Evolutionary conservation across 164 flowering plant species (phyloP), one percentile per base, ranked within the genome.

Genomic region (Macadamia tetraphylla): DNA sequence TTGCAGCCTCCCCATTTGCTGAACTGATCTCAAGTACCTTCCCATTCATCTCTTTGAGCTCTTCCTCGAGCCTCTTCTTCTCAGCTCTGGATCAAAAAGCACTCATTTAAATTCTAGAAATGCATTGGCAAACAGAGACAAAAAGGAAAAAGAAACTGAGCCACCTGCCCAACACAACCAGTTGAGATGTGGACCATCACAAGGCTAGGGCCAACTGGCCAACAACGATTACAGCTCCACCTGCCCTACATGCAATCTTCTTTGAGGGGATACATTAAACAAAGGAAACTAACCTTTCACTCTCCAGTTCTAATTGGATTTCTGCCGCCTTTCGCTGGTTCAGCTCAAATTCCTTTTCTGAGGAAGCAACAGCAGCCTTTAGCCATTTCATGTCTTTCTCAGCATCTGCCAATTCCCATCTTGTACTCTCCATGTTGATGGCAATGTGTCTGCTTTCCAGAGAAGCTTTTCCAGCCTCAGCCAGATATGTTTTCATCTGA

Each of bases 341-440:
- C 72, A 90, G 97, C 77, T 91, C 96, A 82, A 80, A 70, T 67
- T 94, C 97, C 81, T 90, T 94, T 71, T 91, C 98, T 31, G 96
- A 88, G 51, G 93, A 84, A 71, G 86, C 67, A 67, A 75, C 66
- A 64, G 88, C 86, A 76, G 90, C 76, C 75, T 77, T 92, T 42
- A 90, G 81, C 97, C 93, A 90, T 82, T 86, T 92, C 66, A 88
- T 69, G 80, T 94, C 97, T 85, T 90, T 92, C 76, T 94, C 99
- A 60, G 90, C 89, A 79, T 94, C 92, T 29, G 84, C 78, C 60
- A 91, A 76, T 72, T 94, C 94, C 86, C 86, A 81, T 73, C 81
- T 90, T 32, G 90, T 84, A 58, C 68, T 86, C 74, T 94, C 99
- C 65, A 86, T 71, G 70, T 60, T 81, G 51, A 85, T 42, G 52